These are phyloP conservation scores for Dactylorhiza incarnata DNA, from an alignment of 106 monocot genomes.

Conservation along the genomic window DNA sequence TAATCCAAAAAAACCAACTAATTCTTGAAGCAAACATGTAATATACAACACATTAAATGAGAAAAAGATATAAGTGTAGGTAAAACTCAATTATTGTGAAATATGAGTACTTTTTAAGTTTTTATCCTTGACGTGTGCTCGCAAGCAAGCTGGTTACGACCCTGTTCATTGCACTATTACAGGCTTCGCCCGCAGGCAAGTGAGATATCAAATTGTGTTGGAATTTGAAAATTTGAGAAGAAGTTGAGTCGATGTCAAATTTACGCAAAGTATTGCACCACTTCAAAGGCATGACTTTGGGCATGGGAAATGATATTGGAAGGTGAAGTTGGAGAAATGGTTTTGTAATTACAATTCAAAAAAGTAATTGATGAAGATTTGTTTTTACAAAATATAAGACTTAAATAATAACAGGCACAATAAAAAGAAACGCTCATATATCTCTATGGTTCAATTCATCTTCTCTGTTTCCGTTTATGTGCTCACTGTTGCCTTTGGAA, in stretches of 20 bases:
- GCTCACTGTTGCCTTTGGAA: not conserved
- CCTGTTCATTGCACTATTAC: too few relatives aligned
- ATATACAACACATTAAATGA: too few relatives aligned
- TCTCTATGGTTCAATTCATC: not conserved
- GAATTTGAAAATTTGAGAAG: too few relatives aligned
- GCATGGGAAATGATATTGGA: constrained; percentile 11
- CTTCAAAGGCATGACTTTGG: constrained; percentile 14
- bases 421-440: not conserved
- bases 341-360: not conserved
- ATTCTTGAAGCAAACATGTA: too few relatives aligned
- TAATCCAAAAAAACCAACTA: too few relatives aligned
- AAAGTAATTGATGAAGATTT: not conserved
- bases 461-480: not conserved
- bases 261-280: constrained; percentile 10
- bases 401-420: not conserved
- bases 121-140: too few relatives aligned
- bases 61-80: too few relatives aligned
- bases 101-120: too few relatives aligned
- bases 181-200: too few relatives aligned
- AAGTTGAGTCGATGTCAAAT: not conserved
- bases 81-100: too few relatives aligned
- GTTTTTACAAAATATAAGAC: not conserved
- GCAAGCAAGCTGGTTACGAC: too few relatives aligned
- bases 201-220: too few relatives aligned
- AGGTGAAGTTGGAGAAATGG: not conserved